Base-by-base conservation (phyloP, 148 eudicot species). In the Silene latifolia region DNA sequence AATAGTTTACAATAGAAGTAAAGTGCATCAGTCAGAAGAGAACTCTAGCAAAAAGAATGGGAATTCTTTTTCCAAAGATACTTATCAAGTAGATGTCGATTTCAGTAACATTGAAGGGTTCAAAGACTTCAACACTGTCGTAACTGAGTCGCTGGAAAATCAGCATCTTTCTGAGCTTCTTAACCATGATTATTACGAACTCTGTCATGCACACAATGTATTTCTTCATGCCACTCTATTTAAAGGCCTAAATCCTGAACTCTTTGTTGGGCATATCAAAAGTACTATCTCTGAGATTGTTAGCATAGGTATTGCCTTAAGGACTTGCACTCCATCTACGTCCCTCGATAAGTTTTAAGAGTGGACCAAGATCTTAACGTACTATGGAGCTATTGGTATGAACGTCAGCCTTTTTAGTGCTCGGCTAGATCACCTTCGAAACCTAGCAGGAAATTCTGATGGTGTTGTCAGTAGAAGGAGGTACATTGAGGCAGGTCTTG, bases 341-440 rank as follows among this genome's bases (percentile, higher is more conserved):
- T 80, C 82, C 27, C 72, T 76, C 35, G 79, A 77, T 13, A 86
- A 85, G 10, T 83, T 80, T 68, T 80, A 71, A 29, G 58, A 27
- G 7, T 87, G 89, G 92, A 85, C 86, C 4, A 86, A 81, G 72
- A 79, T 82, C 32, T 70, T 91, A 70, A 86, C 79, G 69, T 68
- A 84, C 3, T 82, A 84, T 56, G 84, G 84, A 60, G 74, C 79
- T 59, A 44, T 89, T 75, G 96, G 93, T 12, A 82, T 89, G 88
- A 77, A 87, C 51, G 88, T 87, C 56, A 80, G 84, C 3, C 87
- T 87, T 71, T 67, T 91, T 46, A 71, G 71, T 7, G 79, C 79
- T 24, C 88, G 88, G 8, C 44, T 87, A 4, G 66, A 48, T 3
- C 56, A 57, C 61, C 78, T 91, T 11, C 67, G 48, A 9, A 80